These are phyloP conservation scores for Crithidia expoeki DNA, from an alignment of 208 protist genomes.

Conservation along the genomic window DNA sequence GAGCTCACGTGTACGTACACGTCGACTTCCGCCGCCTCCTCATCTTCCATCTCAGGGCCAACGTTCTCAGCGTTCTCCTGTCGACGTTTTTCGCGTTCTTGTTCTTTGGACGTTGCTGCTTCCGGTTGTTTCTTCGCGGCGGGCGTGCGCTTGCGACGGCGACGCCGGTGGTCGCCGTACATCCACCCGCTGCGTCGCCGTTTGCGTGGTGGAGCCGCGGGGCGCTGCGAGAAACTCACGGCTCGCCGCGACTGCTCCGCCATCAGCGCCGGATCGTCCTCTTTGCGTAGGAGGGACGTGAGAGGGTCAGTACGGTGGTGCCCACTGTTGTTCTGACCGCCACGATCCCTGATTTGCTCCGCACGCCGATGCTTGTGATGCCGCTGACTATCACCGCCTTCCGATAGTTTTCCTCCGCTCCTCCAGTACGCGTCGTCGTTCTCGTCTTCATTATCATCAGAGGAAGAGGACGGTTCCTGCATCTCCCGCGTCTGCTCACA, in stretches of 20 bases:
- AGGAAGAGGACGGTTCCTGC: constrained; percentile 47
- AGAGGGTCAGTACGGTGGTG: background rate
- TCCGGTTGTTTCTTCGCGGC: background rate
- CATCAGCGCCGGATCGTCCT: constrained; percentile 35
- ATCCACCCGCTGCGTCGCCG: constrained; percentile 24
- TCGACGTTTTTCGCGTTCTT: background rate
- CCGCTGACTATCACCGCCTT: background rate
- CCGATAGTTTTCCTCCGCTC: too few relatives aligned
- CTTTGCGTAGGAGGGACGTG: constrained; percentile 26
- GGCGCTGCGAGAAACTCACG: constrained; percentile 38
- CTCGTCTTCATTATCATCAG: constrained; percentile 29
- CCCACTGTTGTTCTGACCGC: background rate
- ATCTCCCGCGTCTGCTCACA: constrained; percentile 78
- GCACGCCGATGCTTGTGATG: background rate
- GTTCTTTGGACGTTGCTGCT: background rate
- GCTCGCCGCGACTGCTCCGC: constrained; percentile 25
- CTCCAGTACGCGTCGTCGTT: background rate
- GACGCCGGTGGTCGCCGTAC: constrained; percentile 39
- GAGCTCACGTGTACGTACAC: background rate
- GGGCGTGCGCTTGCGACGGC: constrained; percentile 6
- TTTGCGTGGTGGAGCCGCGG: constrained; percentile 5
- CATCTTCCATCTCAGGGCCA: background rate
- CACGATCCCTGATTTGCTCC: background rate
- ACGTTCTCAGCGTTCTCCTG: background rate
- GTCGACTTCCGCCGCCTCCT: background rate